Base-by-base conservation (phyloP, 1,139 yeast genomes). In the Geotrichum citri-aurantii region DNA sequence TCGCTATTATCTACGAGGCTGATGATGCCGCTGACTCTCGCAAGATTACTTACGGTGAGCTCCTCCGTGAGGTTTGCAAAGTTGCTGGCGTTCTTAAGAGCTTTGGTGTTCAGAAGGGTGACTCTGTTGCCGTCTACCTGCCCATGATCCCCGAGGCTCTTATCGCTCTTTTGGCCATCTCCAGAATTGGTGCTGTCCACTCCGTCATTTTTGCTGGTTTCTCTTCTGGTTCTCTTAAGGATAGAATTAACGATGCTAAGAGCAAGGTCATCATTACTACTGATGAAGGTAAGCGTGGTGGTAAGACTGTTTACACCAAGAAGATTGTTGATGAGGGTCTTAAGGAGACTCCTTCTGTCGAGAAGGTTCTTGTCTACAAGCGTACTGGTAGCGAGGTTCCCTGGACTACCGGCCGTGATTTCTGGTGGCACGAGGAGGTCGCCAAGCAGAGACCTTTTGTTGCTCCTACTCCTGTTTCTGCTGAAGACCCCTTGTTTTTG, bases 61-160 rank as follows among this genome's bases (percentile, higher is more conserved):
- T 93, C 65, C 81, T 92, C 71, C 82, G 87, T 68, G 92, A 90
- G 71, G 97, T 93, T 48, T 86, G 90, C 66, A 83, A 86, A 70
- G 89, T 89, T 55, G 97, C 98, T 24, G 95, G 92, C 69, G 89
- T 91, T 42, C 81, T 93, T 72, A 76, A 82, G 69, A 48, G 54
- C 48, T 89, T 96, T 90, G 98, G 98, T 63, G 85, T 93, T 68
- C 75, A 79, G 66, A 89, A 89, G 75, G 98, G 99, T 72, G 99
- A 93, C 73, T 89, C 95, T 50, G 98, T 93, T 62, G 98, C 97
- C 63, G 86, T 93, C 65, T 93, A 93, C 77, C 78, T 93, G 77
- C 99, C 99, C 71, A 93, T 93, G 98, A 91, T 90, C 63, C 90
- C 97, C 59, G 96, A 91, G 75, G 97, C 98, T 56, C 83, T 93